A percentile compares a stretch with the other conserved stretches of the same genome.
Conservation (phyloP, 805 yeast genomes). For the Scheffersomyces amazonensis region DNA sequence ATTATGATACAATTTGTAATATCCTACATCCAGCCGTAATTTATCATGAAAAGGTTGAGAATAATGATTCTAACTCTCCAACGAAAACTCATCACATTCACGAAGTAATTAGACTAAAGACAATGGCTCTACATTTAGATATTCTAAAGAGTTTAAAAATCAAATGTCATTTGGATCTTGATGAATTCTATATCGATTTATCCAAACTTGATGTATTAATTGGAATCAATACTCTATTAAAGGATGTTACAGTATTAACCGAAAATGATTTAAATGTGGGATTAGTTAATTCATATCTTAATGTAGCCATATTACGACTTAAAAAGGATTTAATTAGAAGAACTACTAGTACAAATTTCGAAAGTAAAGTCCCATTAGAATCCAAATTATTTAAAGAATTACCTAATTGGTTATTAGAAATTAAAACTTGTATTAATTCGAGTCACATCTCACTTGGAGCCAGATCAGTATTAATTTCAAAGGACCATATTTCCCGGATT, state of each 20-base stretch:
- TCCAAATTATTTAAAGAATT: slow-evolving; percentile 18
- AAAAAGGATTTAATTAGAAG: not conserved
- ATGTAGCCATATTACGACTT: not conserved
- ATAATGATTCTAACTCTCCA: not conserved
- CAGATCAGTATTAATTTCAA: slow-evolving; percentile 34
- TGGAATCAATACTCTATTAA: slow-evolving; percentile 30
- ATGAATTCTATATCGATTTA: slow-evolving; percentile 20
- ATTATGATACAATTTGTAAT: slow-evolving; percentile 33
- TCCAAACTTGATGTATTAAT: slow-evolving; percentile 25
- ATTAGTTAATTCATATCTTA: slow-evolving; percentile 15
- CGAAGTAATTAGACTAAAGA: slow-evolving; percentile 19
- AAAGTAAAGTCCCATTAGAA: slow-evolving; percentile 2
- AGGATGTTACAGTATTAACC: slow-evolving; percentile 19
- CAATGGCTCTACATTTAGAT: slow-evolving; percentile 16
- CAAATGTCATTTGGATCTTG: slow-evolving; percentile 16
- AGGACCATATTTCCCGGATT: slow-evolving; percentile 11
- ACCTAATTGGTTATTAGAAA: slow-evolving; percentile 34
- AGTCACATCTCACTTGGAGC: slow-evolving; percentile 30
- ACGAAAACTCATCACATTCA: slow-evolving; percentile 7
- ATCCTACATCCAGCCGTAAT: slow-evolving; percentile 28
- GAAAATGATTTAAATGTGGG: slow-evolving; percentile 26
- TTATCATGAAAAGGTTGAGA: slow-evolving; percentile 24
- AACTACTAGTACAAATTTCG: not conserved
- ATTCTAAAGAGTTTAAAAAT: slow-evolving; percentile 27
- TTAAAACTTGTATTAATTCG: slow-evolving; percentile 13